Evolutionary conservation across 1,139 yeast species (phyloP), one percentile per base, ranked within the genome.

Genomic region (Lodderomyces orthopsilosis): DNA sequence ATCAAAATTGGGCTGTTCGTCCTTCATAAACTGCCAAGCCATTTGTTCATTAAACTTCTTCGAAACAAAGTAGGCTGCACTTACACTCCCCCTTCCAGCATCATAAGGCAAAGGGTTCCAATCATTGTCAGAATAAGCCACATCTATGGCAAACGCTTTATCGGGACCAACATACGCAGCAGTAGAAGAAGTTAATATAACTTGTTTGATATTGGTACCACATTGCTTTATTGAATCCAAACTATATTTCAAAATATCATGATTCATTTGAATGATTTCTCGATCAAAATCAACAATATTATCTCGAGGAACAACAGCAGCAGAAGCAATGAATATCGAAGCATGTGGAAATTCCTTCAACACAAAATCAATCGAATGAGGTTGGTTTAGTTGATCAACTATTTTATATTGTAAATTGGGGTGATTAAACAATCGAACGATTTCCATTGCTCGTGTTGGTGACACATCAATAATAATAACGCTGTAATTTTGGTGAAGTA

Each of bases 401-500:
- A 79, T 57, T 46, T 66, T 84, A 50, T 69, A 70, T 8, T 8
- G 28, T 6, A 40, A 35, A 22, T 27, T 14, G 6, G 38, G 41
- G 28, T 6, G 19, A 18, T 27, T 13, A 17, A 41, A 41, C 51
- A 62, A 63, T 34, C 61, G 50, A 48, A 62, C 53, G 46, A 75
- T 53, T 4, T 59, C 52, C 19, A 73, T 75, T 12, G 81, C 84
- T 56, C 77, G 77, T 1, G 56, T 65, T 37, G 66, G 65, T 1
- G 79, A 65, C 55, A 88, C 68, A 2, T 77, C 87, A 1, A 84
- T 72, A 6, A 85, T 86, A 19, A 81, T 65, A 6, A 83, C 87
- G 1, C 58, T 57, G 56, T 75, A 77, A 15, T 74, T 77, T 40
- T 61, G 61, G 15, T 58, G 55, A 40, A 66, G 50, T 40, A 66